phyloP scores from a whole-genome alignment of 2,329 filamentous ascomycete genomes.

The Alternaria sp. region DNA sequence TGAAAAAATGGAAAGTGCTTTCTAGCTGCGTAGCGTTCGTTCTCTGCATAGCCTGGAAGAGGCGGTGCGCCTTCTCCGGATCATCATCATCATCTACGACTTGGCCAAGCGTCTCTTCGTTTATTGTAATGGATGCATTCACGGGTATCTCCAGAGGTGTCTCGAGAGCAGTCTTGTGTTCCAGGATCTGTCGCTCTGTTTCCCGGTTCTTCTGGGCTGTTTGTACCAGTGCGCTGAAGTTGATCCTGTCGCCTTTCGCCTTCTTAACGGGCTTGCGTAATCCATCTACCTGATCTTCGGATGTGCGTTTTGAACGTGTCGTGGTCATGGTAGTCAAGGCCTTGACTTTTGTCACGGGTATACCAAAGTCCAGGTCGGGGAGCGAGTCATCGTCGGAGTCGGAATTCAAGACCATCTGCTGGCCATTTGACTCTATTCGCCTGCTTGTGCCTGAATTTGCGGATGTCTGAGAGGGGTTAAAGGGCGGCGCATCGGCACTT shows the following conservation, averaged over 20 bases:
- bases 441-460: slow-evolving; percentile 53
- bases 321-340: slow-evolving; percentile 12
- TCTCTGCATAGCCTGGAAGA: slow-evolving; percentile 66
- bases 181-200: slow-evolving; percentile 37
- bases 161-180: slow-evolving; percentile 40
- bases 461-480: slow-evolving; percentile 36
- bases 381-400: slow-evolving; percentile 71
- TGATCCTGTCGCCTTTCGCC: slow-evolving; percentile 21
- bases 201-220: slow-evolving; percentile 34
- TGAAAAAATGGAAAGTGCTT: slow-evolving; percentile 66
- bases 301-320: slow-evolving; percentile 21
- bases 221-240: slow-evolving; percentile 36
- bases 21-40: slow-evolving; percentile 66
- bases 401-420: slow-evolving; percentile 66
- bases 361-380: slow-evolving; percentile 60
- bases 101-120: slow-evolving; percentile 38
- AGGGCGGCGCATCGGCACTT: slow-evolving; percentile 22
- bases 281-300: slow-evolving; percentile 24
- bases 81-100: slow-evolving; percentile 73
- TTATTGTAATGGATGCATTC: slow-evolving; percentile 18
- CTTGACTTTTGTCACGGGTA: slow-evolving; percentile 20
- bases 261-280: slow-evolving; percentile 35
- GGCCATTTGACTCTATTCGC: slow-evolving; percentile 63
- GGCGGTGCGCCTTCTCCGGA: slow-evolving; percentile 67
- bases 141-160: slow-evolving; percentile 24